Evolutionary conservation across 2,329 filamentous ascomycete genomes (phyloP).

Genomic region (Diaporthe batatas): DNA sequence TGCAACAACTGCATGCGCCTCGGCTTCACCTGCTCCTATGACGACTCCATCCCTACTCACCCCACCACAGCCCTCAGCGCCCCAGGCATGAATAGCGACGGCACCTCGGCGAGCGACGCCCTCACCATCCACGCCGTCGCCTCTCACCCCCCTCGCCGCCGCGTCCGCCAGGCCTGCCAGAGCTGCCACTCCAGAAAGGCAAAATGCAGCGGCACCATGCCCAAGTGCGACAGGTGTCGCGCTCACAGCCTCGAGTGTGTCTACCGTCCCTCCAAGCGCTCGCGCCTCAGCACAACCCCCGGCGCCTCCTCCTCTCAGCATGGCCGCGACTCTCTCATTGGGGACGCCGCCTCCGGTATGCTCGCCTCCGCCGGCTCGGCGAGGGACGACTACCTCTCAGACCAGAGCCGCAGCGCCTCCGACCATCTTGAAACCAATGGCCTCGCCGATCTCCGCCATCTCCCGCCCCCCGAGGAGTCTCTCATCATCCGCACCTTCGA

Average conservation of each 20-base stretch:
- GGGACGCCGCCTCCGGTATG: slow-evolving; percentile 39
- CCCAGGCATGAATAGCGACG: slow-evolving; percentile 38
- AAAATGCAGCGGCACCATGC: slow-evolving; percentile 69
- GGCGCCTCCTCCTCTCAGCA: slow-evolving; percentile 47
- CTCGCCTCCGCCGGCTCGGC: slow-evolving; percentile 48
- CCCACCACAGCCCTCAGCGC: slow-evolving; percentile 41
- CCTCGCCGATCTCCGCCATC: slow-evolving; percentile 43
- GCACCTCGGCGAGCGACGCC: slow-evolving; percentile 46
- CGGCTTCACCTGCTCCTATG: slow-evolving; percentile 69
- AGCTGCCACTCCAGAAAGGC: slow-evolving; percentile 71
- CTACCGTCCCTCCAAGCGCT: slow-evolving; percentile 64
- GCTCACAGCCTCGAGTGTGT: slow-evolving; percentile 68
- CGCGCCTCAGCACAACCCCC: slow-evolving; percentile 43
- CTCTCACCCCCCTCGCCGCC: slow-evolving; percentile 63
- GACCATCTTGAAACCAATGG: slow-evolving; percentile 45
- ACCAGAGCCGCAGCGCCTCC: slow-evolving; percentile 49
- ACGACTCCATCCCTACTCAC: slow-evolving; percentile 54
- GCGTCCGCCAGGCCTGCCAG: slow-evolving; percentile 69
- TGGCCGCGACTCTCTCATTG: slow-evolving; percentile 39
- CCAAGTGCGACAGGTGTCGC: slow-evolving; percentile 66
- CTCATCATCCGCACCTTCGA: slow-evolving; percentile 67
- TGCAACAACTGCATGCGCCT: slow-evolving; percentile 72
- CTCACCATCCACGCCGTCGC: slow-evolving; percentile 56
- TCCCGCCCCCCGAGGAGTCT: slow-evolving; percentile 56
- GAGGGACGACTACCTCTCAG: slow-evolving; percentile 50